Conservation (phyloP, 768 basidiomycete species). For the Naganishia vaughanmartiniae region DNA sequence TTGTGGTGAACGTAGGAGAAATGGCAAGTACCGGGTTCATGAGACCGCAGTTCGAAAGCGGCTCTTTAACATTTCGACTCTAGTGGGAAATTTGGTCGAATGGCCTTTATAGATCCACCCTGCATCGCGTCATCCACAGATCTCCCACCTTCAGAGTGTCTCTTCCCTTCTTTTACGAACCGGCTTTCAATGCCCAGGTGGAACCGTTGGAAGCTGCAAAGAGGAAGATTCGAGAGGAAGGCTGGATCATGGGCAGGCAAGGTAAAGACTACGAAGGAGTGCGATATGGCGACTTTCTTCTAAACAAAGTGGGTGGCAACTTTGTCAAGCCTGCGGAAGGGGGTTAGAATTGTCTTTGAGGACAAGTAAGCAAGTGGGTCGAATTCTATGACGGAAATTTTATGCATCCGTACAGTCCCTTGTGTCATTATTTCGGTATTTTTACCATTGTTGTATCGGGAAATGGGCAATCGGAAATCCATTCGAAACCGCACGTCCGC, state of each 20-base stretch:
- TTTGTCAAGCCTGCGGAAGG: constrained; percentile 55
- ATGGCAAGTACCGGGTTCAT: constrained; percentile 53
- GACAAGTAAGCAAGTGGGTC: background rate
- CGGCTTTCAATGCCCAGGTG: constrained; percentile 72
- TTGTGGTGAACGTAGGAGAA: constrained; percentile 90
- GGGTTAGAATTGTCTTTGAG: background rate
- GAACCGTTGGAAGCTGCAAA: constrained; percentile 64
- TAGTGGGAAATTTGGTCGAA: constrained; percentile 80
- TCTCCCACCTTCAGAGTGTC: constrained; percentile 74
- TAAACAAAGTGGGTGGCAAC: constrained; percentile 70
- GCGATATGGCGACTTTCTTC: constrained; percentile 75
- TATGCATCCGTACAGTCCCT: too few species aligned
- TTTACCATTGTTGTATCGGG: too few species aligned
- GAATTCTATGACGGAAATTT: too few species aligned
- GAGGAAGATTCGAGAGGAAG: constrained; percentile 54
- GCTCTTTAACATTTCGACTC: background rate
- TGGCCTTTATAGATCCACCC: constrained; percentile 78
- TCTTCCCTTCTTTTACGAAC: constrained; percentile 94
- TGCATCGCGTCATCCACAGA: constrained; percentile 83
- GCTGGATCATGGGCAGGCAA: constrained; percentile 22
- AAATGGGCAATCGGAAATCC: too few species aligned
- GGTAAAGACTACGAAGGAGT: constrained; percentile 55
- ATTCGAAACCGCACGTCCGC: too few species aligned
- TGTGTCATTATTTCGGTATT: too few species aligned
- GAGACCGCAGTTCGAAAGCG: background rate